These are phyloP conservation scores for Ceratocystis papillata DNA, from an alignment of 2,329 filamentous ascomycete genomes.

Conservation along the genomic window DNA sequence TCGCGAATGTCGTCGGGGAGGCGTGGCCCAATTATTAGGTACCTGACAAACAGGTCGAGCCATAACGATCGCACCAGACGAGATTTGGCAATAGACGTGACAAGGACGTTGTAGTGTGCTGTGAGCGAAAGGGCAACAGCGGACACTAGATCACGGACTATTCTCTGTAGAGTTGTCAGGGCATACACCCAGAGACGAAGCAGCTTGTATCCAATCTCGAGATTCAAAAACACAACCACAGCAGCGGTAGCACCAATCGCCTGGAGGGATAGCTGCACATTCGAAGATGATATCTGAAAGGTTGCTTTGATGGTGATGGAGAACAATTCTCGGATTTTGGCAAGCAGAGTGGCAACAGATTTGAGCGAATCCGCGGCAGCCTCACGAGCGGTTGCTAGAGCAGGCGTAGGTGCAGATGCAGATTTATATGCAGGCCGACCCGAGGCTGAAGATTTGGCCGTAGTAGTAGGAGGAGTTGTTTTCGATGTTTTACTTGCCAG, in stretches of 20 bases:
- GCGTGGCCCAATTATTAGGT: slow-evolving; percentile 22
- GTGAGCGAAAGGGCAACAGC: slow-evolving; percentile 16
- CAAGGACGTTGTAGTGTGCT: slow-evolving; percentile 16
- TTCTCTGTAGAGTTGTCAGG: slow-evolving; percentile 21
- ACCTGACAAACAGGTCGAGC: slow-evolving; percentile 22
- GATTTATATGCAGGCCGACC: background rate
- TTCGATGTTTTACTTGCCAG: background rate
- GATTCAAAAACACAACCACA: slow-evolving; percentile 23
- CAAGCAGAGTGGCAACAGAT: slow-evolving; percentile 18
- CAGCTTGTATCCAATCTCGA: slow-evolving; percentile 24
- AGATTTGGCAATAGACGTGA: slow-evolving; percentile 8
- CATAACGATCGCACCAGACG: slow-evolving; percentile 18
- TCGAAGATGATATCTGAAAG: slow-evolving; percentile 24
- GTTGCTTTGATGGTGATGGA: slow-evolving; percentile 20
- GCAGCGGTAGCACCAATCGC: slow-evolving; percentile 20
- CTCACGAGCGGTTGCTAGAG: slow-evolving; percentile 6
- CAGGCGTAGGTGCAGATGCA: background rate
- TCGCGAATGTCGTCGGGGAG: slow-evolving; percentile 23
- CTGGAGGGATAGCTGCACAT: slow-evolving; percentile 22
- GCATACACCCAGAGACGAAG: slow-evolving; percentile 23
- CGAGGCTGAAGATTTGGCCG: slow-evolving; percentile 9
- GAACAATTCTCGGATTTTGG: slow-evolving; percentile 20
- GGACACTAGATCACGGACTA: slow-evolving; percentile 20
- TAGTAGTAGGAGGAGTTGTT: background rate
- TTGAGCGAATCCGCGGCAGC: slow-evolving; percentile 22